Evolutionary conservation across 129 eudicot genomes (phyloP), one percentile per base, ranked within the genome.

Genomic region (Dittrichia graveolens): DNA sequence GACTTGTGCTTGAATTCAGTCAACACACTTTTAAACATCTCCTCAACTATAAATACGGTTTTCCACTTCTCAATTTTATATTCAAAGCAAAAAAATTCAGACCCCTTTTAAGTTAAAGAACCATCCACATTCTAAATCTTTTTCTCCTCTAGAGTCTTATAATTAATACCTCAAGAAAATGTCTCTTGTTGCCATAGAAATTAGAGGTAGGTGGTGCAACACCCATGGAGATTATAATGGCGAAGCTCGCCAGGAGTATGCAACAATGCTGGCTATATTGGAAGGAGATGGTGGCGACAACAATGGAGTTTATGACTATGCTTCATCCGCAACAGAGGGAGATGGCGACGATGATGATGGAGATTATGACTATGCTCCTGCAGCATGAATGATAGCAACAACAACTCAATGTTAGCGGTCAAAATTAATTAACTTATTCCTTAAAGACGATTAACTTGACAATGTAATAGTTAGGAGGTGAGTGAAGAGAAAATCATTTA

Each of bases 291-390:
- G 67, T 8, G 72, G 48, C n/a, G 60, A 48, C 18, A 15, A 79
- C 2, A 69, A 77, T 48, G 63, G 64, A 12, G 78, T 44, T 10
- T 73, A 79, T 42, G 60, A 70, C 43, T 56, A 60, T 14, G 64
- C 73, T 34, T 65, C 75, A 5, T 66, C 67, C 1, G 76, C 74
- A 15, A 5, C 66, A 52, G 69, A 74, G 39, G 79, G 53, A 16
- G 80, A 76, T 37, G 82, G 75, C 55, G 82, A 67, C 16, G 67
- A 80, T 45, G 81, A 75, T 47, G 78, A 77, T 52, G 83, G 65
- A 45, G 80, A 47, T 50, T 80, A 77, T 52, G 83, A 72, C 64
- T 77, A 68, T 62, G 83, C 88, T 64, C 78, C 83, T 5, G 83
- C 91, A 5, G 91, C 64, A 62, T 74, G 50, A 74, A n/a, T n/a